Conservation (phyloP, 495 filamentous ascomycete species). For the Penicillium macrosclerotiorum region DNA sequence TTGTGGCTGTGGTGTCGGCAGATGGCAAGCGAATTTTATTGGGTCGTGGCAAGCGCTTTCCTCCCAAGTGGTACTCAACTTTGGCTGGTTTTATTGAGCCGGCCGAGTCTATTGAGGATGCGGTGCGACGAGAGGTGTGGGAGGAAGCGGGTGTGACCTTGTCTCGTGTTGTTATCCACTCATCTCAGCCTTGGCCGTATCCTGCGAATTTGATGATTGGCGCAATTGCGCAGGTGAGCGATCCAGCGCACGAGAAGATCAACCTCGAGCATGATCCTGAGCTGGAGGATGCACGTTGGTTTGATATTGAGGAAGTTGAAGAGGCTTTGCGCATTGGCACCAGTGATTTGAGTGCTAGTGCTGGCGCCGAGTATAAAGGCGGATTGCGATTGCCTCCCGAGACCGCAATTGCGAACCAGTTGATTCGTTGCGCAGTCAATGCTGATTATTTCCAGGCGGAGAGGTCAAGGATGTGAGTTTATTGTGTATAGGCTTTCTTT, state of each 20-base stretch:
- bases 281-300: slow-evolving; percentile 87
- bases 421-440: slow-evolving; percentile 54
- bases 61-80: slow-evolving; percentile 80
- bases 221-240: slow-evolving; percentile 75
- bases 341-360: slow-evolving; percentile 63
- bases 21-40: slow-evolving; percentile 76
- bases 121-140: slow-evolving; percentile 92
- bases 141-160: slow-evolving; percentile 86
- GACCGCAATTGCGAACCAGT: slow-evolving; percentile 78
- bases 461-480: slow-evolving; percentile 9
- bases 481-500: too few relatives aligned
- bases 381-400: slow-evolving; percentile 67
- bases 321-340: slow-evolving; percentile 59
- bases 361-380: slow-evolving; percentile 66
- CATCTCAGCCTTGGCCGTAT: slow-evolving; percentile 89
- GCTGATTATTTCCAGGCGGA: slow-evolving; percentile 40
- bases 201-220: slow-evolving; percentile 95
- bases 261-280: slow-evolving; percentile 85
- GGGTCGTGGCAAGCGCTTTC: slow-evolving; percentile 81
- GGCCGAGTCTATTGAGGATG: slow-evolving; percentile 91
- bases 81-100: slow-evolving; percentile 95
- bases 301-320: slow-evolving; percentile 57
- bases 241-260: slow-evolving; percentile 75
- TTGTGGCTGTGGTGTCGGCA: slow-evolving; percentile 82
- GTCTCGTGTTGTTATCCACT: slow-evolving; percentile 87